Conservation (phyloP, 2,329 filamentous ascomycete genomes). For the Cercospora sp. region DNA sequence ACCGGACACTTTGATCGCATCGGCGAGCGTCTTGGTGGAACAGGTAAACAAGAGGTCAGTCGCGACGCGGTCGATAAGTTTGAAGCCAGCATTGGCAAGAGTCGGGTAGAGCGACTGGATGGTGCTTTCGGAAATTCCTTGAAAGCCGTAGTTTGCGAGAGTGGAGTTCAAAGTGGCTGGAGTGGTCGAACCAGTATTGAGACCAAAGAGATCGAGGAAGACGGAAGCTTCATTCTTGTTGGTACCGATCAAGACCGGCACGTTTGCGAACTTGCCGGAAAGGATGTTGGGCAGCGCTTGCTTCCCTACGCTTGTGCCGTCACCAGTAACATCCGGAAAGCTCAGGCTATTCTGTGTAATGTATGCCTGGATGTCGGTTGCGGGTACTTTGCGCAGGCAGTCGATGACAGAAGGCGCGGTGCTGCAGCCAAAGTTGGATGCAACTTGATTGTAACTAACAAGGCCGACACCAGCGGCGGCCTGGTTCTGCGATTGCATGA, state of each 20-base stretch:
- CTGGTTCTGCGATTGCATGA: conserved; percentile 23
- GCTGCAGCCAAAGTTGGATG: conserved; percentile 21
- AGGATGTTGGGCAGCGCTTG: conserved; percentile 17
- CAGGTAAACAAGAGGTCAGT: conserved; percentile 33
- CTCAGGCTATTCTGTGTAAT: conserved; percentile 26
- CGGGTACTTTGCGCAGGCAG: conserved; percentile 21
- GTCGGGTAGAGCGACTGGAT: background rate
- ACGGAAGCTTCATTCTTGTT: conserved; percentile 34
- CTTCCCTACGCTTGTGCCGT: conserved; percentile 18
- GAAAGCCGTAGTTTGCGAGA: conserved; percentile 23
- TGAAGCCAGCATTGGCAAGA: background rate
- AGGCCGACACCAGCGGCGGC: conserved; percentile 11
- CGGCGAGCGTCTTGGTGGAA: conserved; percentile 23
- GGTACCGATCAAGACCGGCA: conserved; percentile 32
- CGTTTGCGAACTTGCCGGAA: conserved; percentile 23
- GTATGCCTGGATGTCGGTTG: conserved; percentile 16
- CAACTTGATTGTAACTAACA: conserved; percentile 19
- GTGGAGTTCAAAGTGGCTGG: conserved; percentile 11
- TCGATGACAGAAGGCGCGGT: conserved; percentile 2
- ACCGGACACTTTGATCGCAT: conserved; percentile 19
- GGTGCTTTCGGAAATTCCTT: background rate
- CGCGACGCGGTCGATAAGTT: conserved; percentile 9
- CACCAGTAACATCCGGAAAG: conserved; percentile 20
- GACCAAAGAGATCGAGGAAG: conserved; percentile 27
- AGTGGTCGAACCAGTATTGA: conserved; percentile 15